These are phyloP conservation scores for Exophiala sp. DNA, from an alignment of 2,329 filamentous ascomycete genomes.

Conservation along the genomic window DNA sequence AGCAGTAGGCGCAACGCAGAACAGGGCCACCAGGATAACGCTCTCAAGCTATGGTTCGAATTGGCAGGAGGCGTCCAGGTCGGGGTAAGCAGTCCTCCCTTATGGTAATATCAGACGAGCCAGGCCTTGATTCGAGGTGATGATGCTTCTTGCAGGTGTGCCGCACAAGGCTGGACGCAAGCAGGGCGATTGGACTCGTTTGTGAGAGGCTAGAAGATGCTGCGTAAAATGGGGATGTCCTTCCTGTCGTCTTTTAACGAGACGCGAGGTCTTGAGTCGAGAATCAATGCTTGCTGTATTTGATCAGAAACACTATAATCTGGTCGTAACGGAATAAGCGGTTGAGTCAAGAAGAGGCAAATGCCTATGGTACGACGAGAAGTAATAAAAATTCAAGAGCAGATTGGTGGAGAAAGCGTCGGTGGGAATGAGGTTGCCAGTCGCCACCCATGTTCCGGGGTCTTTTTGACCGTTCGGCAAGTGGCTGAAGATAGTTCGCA, in stretches of 20 bases:
- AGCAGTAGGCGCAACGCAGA: background rate
- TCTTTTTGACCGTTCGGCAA: background rate
- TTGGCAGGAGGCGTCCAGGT: background rate
- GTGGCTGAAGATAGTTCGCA: background rate
- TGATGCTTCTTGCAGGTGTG: background rate
- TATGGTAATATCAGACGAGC: no score
- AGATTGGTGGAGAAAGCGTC: background rate
- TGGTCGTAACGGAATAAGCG: no score
- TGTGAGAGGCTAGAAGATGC: background rate
- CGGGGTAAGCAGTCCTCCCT: no score
- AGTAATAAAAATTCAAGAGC: background rate
- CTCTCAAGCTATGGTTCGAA: background rate
- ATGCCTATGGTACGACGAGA: background rate
- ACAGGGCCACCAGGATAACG: background rate
- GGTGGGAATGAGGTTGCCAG: background rate
- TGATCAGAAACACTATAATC: no score
- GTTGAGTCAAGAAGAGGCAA: no score
- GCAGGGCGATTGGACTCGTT: background rate
- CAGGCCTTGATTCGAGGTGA: background rate
- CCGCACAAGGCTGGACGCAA: background rate
- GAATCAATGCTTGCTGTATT: background rate
- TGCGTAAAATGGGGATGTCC: background rate
- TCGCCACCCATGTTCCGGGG: background rate
- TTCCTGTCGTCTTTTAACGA: no score
- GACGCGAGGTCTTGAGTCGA: no score